phyloP scores from a whole-genome alignment of 1,284 basidiomycete species.

The Irpex rosettiformis region DNA sequence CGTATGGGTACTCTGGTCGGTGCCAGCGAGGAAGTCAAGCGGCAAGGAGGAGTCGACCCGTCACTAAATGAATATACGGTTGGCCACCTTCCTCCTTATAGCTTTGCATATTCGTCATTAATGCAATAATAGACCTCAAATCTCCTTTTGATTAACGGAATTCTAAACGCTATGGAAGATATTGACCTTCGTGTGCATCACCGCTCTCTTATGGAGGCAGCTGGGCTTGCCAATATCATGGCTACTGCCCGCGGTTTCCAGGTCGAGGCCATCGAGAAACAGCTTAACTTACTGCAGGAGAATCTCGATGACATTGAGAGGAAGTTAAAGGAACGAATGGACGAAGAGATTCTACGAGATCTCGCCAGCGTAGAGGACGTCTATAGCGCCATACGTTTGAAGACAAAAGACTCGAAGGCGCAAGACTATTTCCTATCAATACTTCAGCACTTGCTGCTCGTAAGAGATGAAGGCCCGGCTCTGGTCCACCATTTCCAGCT shows the following conservation, averaged over 20 bases:
- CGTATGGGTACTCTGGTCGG: constrained; percentile 96
- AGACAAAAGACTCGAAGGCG: constrained; percentile 75
- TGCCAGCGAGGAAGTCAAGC: constrained; percentile 83
- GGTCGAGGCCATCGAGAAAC: constrained; percentile 61
- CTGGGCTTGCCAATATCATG: constrained; percentile 77
- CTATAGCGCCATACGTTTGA: constrained; percentile 77
- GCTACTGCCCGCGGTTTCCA: constrained; percentile 70
- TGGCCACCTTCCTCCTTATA: constrained; percentile 35
- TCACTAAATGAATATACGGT: constrained; percentile 84
- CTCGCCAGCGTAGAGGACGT: constrained; percentile 85
- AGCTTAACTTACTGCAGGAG: constrained; percentile 66
- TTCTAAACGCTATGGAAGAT: constrained; percentile 66
- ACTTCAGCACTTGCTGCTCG: constrained; percentile 90
- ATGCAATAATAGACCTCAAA: constrained; percentile 53
- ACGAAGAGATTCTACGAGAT: constrained; percentile 75
- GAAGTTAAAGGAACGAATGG: constrained; percentile 74
- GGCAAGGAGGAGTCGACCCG: constrained; percentile 56
- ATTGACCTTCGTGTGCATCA: constrained; percentile 83
- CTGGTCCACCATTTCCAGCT: constrained; percentile 90
- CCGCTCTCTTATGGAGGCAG: constrained; percentile 85
- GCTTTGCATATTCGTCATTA: constrained; percentile 5
- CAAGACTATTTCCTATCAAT: constrained; percentile 88
- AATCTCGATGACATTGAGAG: constrained; percentile 79
- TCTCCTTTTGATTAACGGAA: constrained; percentile 65
- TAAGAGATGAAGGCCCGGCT: constrained; percentile 83